Percentiles rank a stretch among this genome's conserved stretches.
These are phyloP conservation scores for Phalaenopsis hybrid DNA, from an alignment of 116 monocot species.

Conservation along the genomic window DNA sequence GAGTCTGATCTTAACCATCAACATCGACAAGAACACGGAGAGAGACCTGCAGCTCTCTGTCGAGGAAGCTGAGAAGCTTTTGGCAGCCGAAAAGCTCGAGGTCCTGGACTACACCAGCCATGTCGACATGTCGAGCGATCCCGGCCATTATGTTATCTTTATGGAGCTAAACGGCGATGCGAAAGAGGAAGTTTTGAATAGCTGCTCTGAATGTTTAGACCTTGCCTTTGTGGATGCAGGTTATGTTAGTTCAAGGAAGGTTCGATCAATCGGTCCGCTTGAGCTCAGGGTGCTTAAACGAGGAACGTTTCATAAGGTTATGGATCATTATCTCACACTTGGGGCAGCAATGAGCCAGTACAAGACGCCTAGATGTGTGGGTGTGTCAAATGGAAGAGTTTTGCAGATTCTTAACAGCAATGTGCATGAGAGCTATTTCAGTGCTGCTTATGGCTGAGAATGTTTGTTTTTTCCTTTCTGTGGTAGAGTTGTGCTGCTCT, in stretches of 20 bases:
- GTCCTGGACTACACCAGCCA: constrained; percentile 90
- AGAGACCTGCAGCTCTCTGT: constrained; percentile 83
- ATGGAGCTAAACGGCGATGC: constrained; percentile 68
- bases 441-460: constrained; percentile 28
- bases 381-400: constrained; percentile 24
- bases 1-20: constrained; percentile 69
- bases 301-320: constrained; percentile 46
- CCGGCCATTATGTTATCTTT: constrained; percentile 91
- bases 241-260: constrained; percentile 38
- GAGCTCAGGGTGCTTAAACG: constrained; percentile 37
- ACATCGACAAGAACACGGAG: constrained; percentile 99
- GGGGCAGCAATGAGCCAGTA: constrained; percentile 47
- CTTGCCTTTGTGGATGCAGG: constrained; percentile 44
- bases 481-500: background rate
- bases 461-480: background rate
- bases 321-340: constrained; percentile 35
- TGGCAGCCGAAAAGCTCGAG: constrained; percentile 78
- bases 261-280: constrained; percentile 29
- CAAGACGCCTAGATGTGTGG: constrained; percentile 45
- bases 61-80: constrained; percentile 61
- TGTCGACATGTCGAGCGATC: constrained; percentile 60
- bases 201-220: constrained; percentile 51
- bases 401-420: constrained; percentile 41
- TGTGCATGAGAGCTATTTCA: constrained; percentile 26
- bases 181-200: constrained; percentile 38